phyloP scores from a whole-genome alignment of 2,329 filamentous ascomycete genomes.

The Aspergillus uvarum region DNA sequence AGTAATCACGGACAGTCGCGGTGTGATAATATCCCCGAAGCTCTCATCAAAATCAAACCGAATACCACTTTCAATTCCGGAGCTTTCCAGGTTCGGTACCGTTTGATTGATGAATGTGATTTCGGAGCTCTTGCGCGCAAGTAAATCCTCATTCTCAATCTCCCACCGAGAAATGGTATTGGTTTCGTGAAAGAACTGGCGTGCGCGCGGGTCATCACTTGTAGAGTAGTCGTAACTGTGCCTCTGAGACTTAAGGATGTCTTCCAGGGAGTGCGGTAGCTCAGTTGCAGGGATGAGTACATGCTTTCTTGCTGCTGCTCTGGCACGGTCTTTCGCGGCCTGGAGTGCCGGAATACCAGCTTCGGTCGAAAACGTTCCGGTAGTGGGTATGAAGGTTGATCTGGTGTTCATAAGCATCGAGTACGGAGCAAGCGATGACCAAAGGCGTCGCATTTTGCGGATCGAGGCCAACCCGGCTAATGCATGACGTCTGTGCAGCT shows the following conservation, averaged over 20 bases:
- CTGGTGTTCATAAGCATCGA: slow-evolving; percentile 40
- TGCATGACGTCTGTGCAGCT: slow-evolving; percentile 6
- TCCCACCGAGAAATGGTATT: slow-evolving; percentile 41
- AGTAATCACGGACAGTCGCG: slow-evolving; percentile 8
- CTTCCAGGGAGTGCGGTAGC: slow-evolving; percentile 32
- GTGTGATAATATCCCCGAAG: neutral
- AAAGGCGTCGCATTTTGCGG: slow-evolving; percentile 22
- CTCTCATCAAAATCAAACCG: slow-evolving; percentile 28
- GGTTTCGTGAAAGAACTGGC: slow-evolving; percentile 31
- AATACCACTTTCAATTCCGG: slow-evolving; percentile 34
- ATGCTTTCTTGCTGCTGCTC: slow-evolving; percentile 5
- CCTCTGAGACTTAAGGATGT: slow-evolving; percentile 26
- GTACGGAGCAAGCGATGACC: slow-evolving; percentile 28
- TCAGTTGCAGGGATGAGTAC: neutral
- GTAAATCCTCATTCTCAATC: slow-evolving; percentile 30
- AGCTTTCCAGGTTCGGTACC: slow-evolving; percentile 32
- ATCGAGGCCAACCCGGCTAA: neutral
- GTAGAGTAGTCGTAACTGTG: slow-evolving; percentile 16
- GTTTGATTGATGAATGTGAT: slow-evolving; percentile 42
- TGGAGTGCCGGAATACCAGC: slow-evolving; percentile 24
- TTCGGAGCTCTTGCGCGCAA: slow-evolving; percentile 23
- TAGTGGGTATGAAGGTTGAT: slow-evolving; percentile 40
- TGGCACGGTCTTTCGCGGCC: slow-evolving; percentile 3
- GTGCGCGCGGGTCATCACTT: slow-evolving; percentile 25
- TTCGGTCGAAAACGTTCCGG: slow-evolving; percentile 50